These are phyloP conservation scores for Bonnemaisonia californica DNA, from an alignment of 31 red algal species.

Conservation along the genomic window DNA sequence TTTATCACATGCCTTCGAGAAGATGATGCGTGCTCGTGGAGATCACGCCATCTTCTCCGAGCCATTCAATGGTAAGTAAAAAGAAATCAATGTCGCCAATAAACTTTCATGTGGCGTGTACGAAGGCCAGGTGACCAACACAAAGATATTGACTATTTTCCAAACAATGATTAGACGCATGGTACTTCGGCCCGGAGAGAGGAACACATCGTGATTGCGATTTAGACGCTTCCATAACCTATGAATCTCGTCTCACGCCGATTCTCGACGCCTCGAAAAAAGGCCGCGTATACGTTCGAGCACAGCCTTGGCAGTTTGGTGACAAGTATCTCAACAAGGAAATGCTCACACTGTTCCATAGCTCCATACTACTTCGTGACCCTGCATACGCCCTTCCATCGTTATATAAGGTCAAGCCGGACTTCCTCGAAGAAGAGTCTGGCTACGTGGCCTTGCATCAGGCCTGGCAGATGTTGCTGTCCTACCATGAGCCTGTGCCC, in stretches of 20 bases:
- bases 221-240: not conserved
- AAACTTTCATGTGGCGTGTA: too few relatives aligned
- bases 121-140: too few relatives aligned
- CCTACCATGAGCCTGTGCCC: not conserved
- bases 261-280: not conserved
- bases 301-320: slow-evolving; percentile 16
- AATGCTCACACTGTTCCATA: not conserved
- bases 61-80: slow-evolving; percentile 9
- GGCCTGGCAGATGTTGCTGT: not conserved
- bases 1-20: slow-evolving; percentile 11
- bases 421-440: not conserved
- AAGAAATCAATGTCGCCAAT: too few relatives aligned
- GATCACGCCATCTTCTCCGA: slow-evolving; percentile 11
- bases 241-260: not conserved
- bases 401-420: slow-evolving; percentile 5
- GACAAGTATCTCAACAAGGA: slow-evolving; percentile 12
- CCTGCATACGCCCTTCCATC: slow-evolving; percentile 7
- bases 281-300: not conserved
- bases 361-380: slow-evolving; percentile 13
- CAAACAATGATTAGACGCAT: too few relatives aligned
- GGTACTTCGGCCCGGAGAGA: slow-evolving; percentile 14
- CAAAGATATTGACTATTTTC: too few relatives aligned
- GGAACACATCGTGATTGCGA: not conserved
- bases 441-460: not conserved
- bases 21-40: slow-evolving; percentile 20